Percentiles rank a stretch among this genome's conserved stretches.
phyloP scores from a whole-genome alignment of 768 basidiomycete species.

The Auricularia auricula-judae region DNA sequence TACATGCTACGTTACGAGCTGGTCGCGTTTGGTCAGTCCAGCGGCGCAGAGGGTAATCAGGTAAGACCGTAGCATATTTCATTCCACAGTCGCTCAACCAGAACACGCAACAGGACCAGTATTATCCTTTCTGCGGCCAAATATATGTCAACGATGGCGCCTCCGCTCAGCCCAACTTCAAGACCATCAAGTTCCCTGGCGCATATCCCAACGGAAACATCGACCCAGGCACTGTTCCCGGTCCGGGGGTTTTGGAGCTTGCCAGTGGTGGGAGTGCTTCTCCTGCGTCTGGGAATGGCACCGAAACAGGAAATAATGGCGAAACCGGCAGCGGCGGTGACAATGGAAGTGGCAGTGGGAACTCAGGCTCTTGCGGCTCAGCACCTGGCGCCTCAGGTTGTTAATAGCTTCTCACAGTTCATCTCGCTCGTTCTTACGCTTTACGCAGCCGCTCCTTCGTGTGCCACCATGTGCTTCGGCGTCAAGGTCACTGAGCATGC shows the following conservation, averaged over 20 bases:
- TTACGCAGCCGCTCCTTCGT: background rate
- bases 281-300: background rate
- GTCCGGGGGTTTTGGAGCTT: background rate
- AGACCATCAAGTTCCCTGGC: background rate
- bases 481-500: background rate
- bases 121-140: background rate
- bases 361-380: background rate
- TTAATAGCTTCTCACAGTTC: background rate
- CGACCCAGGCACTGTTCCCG: background rate
- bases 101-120: background rate
- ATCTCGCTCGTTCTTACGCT: background rate
- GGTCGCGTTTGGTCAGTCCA: background rate
- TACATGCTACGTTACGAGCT: background rate
- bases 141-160: background rate
- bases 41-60: background rate
- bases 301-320: background rate
- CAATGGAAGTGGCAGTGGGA: background rate
- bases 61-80: background rate
- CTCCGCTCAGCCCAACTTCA: background rate
- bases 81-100: no score
- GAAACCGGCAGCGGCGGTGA: background rate
- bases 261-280: background rate
- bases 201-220: background rate
- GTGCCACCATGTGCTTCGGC: background rate
- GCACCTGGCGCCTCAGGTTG: background rate